Evolutionary conservation across 2,329 filamentous ascomycete species (phyloP).

Genomic region (Xylariaceae sp.): DNA sequence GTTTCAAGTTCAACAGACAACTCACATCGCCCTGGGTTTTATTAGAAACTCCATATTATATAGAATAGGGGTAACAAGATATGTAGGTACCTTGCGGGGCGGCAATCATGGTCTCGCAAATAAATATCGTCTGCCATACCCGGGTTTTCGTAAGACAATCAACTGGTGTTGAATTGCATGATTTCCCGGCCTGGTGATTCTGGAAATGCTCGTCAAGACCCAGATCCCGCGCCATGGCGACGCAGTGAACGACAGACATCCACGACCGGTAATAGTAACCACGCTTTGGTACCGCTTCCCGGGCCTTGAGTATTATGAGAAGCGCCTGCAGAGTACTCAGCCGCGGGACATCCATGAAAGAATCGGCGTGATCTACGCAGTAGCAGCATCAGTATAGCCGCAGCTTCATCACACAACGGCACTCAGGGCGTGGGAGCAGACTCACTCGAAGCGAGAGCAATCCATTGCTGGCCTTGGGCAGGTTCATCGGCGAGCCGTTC

Average conservation of each 20-base stretch:
- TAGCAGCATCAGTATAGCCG: conserved; percentile 17
- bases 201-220: conserved; percentile 83
- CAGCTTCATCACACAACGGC: background rate
- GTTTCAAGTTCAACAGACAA: conserved; percentile 70
- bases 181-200: conserved; percentile 66
- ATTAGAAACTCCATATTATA: conserved; percentile 7
- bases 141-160: conserved; percentile 83
- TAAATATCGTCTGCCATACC: conserved; percentile 84
- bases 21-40: conserved; percentile 65
- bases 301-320: conserved; percentile 81
- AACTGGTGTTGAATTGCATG: conserved; percentile 63
- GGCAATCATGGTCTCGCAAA: conserved; percentile 88
- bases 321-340: conserved; percentile 89
- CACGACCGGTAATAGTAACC: conserved; percentile 97
- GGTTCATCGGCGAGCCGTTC: conserved; percentile 79
- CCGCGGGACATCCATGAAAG: conserved; percentile 87
- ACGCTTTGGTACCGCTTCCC: conserved; percentile 85
- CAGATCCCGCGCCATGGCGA: conserved; percentile 89
- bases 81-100: conserved; percentile 81
- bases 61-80: background rate
- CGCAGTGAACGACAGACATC: conserved; percentile 90
- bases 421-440: background rate
- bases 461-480: conserved; percentile 83
- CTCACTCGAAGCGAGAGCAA: conserved; percentile 79
- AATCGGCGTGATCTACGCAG: conserved; percentile 73